Evolutionary conservation across 1,284 basidiomycete species (phyloP), one percentile per base, ranked within the genome.

Genomic region (Pisolithus thermaeus): DNA sequence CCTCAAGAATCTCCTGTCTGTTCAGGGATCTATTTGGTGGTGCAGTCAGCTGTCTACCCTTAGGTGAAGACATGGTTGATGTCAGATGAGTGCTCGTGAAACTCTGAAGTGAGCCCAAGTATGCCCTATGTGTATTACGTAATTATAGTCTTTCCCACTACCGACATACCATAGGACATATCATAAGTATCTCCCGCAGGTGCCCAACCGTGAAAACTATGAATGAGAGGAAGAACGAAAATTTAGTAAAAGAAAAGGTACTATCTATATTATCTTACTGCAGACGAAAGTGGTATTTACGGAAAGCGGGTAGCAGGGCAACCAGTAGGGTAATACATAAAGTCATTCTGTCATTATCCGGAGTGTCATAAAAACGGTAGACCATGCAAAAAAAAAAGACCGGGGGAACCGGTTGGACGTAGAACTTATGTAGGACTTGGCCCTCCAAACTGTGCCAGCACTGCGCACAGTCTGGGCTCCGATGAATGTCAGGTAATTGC

Each of bases 1-100:
- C 96, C 51, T 91, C 88, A n/a, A 91, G 79, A n/a, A 91, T 75
- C 7, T 75, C 63, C 62, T 91, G 88, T 20, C 73, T 71, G 63
- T 87, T 84, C 48, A 91, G 71, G n/a, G 87, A 90, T 30, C 76
- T 62, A 44, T 52, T 51, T 50, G 43, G 54, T 25, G 36, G 57
- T 38, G 43, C 53, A 37, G 44, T 60, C 50, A 58, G 63, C 59
- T 56, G 60, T 14, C 54, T 55, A 47, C 53, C 54, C 23, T 63
- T 57, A 7, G 59, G 46, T 20, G 49, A 46, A 12, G 63, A 60
- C 62, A 68, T 68, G 12, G 43, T 18, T 20, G 18, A 20, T 20
- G 18, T 20, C 18, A 22, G 37, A 27, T 27, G 25, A 27, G 25
- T 27, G 25, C 7, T 27, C 25, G 25, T 36, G 32, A 35, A 35